Base-by-base conservation (phyloP, 495 filamentous ascomycete genomes). In the Penicillium lividum region DNA sequence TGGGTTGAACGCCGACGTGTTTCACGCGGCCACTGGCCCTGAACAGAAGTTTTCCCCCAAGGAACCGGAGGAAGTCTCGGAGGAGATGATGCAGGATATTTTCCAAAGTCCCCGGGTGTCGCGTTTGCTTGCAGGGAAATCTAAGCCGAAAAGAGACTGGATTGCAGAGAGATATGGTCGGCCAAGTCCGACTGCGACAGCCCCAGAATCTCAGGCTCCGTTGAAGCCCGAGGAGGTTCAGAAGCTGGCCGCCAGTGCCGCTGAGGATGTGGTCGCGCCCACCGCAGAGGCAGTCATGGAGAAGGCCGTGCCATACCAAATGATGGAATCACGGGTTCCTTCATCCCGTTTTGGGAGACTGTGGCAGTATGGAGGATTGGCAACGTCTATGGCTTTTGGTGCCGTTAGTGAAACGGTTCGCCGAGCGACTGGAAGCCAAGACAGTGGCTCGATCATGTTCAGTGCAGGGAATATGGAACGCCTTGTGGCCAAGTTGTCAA, bases 351-450 rank as follows among this genome's bases (percentile, higher is more conserved):
- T 98, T 40, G 87, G 92, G 27, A 80, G 94, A 56, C 70, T 98
- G 13, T 97, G 93, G 89, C 93, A 98, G 68, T 98, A 98, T 72
- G 84, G 91, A 54, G 92, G 95, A 1, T 79, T 98, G 5, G 94
- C 91, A 30, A 91, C 91, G 0, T 93, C 93, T 27, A 97, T 98
- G 92, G 86, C 96, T 10, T 92, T 94, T 65, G 94, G 94, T n/a
- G 92, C 90, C 2, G 84, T 96, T 42, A 86, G 84, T 18, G 94
- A 98, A 70, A 84, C 88, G 29, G 66, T 98, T 42, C 87, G 89
- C 54, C 84, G 93, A 33, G 85, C 84, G 3, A 80, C 83, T 29
- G 84, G 85, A 4, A 69, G 74, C 33, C 78, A 86, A 54, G 83
- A 82, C 18, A 75, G 77, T 51, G 87, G 90, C 4, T 94, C 93